Evolutionary conservation across 2,329 filamentous ascomycete genomes (phyloP).

Genomic region (Aspergillus fijiensis): DNA sequence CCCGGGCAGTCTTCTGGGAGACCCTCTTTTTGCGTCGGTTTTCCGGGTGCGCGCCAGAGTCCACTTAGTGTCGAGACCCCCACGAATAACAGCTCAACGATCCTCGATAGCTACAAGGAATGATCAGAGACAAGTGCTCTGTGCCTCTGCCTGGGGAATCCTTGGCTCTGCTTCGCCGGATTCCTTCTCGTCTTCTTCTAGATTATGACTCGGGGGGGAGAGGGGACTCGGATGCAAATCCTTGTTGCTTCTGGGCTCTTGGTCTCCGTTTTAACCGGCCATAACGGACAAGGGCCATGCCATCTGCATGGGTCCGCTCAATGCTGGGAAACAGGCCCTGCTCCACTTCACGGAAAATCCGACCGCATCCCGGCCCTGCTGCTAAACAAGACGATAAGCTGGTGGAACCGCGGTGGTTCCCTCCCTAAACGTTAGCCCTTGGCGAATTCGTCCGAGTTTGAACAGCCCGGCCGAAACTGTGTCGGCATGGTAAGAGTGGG

Average conservation of each 20-base stretch:
- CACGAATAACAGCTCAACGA: constrained; percentile 17
- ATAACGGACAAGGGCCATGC: not conserved
- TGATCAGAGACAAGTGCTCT: constrained; percentile 5
- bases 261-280: not conserved
- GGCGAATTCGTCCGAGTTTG: constrained; percentile 5
- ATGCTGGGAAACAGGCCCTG: not conserved
- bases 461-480: constrained; percentile 7
- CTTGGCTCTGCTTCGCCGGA: not conserved
- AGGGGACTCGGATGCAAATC: not conserved
- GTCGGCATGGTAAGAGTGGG: not conserved
- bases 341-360: not conserved
- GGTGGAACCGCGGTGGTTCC: not conserved
- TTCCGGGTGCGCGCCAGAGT: constrained; percentile 6
- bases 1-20: constrained; percentile 6
- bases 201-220: not conserved
- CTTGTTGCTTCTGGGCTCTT: not conserved
- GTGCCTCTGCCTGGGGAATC: not conserved
- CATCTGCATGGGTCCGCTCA: not conserved
- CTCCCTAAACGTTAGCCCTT: not conserved
- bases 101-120: constrained; percentile 11
- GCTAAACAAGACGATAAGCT: constrained; percentile 4
- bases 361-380: not conserved
- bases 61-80: constrained; percentile 16
- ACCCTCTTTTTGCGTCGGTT: constrained; percentile 15
- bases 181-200: constrained; percentile 1